phyloP scores from a whole-genome alignment of 768 basidiomycete species.

The Piloderma croceum region DNA sequence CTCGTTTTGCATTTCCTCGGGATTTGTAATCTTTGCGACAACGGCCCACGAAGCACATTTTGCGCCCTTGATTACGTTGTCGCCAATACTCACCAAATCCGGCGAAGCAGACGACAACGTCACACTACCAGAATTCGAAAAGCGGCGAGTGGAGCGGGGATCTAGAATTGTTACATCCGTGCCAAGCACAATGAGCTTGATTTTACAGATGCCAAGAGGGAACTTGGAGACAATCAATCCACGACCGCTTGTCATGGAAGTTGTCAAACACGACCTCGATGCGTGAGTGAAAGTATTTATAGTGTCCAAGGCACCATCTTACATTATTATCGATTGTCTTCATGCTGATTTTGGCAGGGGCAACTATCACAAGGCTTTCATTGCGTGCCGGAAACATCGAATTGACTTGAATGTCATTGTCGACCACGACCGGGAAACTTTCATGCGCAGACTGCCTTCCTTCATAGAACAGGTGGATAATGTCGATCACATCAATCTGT shows the following conservation, averaged over 20 bases:
- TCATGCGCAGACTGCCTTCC: slow-evolving; percentile 52
- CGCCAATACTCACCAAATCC: slow-evolving; percentile 15
- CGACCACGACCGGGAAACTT: slow-evolving; percentile 66
- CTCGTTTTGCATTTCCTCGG: slow-evolving; percentile 68
- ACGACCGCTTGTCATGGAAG: slow-evolving; percentile 81
- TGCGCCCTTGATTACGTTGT: slow-evolving; percentile 40
- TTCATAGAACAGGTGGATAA: slow-evolving; percentile 87
- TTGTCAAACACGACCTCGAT: slow-evolving; percentile 71
- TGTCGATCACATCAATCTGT: slow-evolving; percentile 88
- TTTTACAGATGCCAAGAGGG: slow-evolving; percentile 96
- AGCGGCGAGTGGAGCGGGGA: slow-evolving; percentile 82
- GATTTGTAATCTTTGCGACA: slow-evolving; percentile 82
- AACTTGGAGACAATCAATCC: slow-evolving; percentile 96
- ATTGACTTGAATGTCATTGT: slow-evolving; percentile 89
- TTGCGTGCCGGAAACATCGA: slow-evolving; percentile 88
- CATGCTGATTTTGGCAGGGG: slow-evolving; percentile 41
- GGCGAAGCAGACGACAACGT: slow-evolving; percentile 26
- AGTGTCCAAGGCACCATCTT: neutral
- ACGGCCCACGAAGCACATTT: slow-evolving; percentile 77
- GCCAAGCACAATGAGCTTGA: slow-evolving; percentile 81
- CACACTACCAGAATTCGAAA: slow-evolving; percentile 45
- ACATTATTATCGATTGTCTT: slow-evolving; percentile 1
- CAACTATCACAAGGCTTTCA: slow-evolving; percentile 80
- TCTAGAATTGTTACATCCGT: slow-evolving; percentile 84
- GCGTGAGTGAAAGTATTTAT: slow-evolving; percentile 41